Conservation (phyloP, 2,329 filamentous ascomycete genomes). For the Bipolaris oryzae region DNA sequence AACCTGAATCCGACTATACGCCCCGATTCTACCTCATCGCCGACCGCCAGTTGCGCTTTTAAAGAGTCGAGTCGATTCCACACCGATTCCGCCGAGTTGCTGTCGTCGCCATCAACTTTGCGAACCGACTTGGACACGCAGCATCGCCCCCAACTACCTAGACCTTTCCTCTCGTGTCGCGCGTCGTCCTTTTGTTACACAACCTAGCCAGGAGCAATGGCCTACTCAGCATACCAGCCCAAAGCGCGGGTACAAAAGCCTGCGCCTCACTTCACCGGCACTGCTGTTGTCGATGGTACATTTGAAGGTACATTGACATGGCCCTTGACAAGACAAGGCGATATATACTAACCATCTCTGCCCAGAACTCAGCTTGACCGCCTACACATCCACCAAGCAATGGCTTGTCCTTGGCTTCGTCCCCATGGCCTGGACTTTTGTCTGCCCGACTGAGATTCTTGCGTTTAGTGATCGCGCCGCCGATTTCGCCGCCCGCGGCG, state of each 20-base stretch:
- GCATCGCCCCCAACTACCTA: not conserved
- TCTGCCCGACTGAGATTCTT: slow-evolving; percentile 70
- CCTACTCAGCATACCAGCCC: slow-evolving; percentile 42
- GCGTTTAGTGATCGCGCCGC: slow-evolving; percentile 67
- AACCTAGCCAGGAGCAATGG: slow-evolving; percentile 33
- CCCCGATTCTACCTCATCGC: not conserved
- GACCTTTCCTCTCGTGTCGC: slow-evolving; percentile 14
- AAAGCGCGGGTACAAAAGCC: slow-evolving; percentile 51
- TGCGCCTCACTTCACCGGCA: slow-evolving; percentile 47
- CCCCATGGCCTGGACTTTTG: slow-evolving; percentile 71
- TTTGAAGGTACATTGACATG: slow-evolving; percentile 45
- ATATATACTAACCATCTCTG: slow-evolving; percentile 14
- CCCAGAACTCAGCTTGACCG: slow-evolving; percentile 46
- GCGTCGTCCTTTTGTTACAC: slow-evolving; percentile 14
- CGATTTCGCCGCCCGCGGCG: slow-evolving; percentile 65
- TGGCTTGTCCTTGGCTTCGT: slow-evolving; percentile 71
- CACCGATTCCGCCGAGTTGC: slow-evolving; percentile 5
- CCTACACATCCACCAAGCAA: slow-evolving; percentile 53
- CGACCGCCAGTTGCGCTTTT: slow-evolving; percentile 3
- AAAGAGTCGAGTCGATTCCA: slow-evolving; percentile 1
- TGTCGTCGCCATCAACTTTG: not conserved
- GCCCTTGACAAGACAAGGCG: not conserved
- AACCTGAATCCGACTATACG: slow-evolving; percentile 4
- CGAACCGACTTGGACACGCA: not conserved
- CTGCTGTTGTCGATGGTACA: slow-evolving; percentile 49